These are phyloP conservation scores for Pseudogymnoascus destructans DNA, from an alignment of 2,329 filamentous ascomycete genomes.

Conservation along the genomic window DNA sequence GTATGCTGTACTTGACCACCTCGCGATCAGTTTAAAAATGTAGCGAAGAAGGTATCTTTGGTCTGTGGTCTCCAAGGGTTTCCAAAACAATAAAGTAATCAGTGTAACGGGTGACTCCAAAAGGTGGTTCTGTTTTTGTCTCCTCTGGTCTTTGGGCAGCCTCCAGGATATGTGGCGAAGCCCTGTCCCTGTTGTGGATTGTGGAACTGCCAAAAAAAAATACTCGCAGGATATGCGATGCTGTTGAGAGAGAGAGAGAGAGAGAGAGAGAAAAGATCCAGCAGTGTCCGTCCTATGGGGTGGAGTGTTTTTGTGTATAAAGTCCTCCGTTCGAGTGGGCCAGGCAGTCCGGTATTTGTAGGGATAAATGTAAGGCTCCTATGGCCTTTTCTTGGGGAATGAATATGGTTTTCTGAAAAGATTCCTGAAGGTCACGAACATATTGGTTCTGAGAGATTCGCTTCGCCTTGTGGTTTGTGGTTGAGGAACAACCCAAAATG, in stretches of 20 bases:
- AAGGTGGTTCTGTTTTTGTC: slow-evolving; percentile 2
- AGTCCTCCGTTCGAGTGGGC: slow-evolving; percentile 2
- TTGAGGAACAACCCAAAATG: slow-evolving; percentile 5
- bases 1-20: slow-evolving; percentile 5
- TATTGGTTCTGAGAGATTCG: slow-evolving; percentile 8
- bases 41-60: neutral
- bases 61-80: neutral
- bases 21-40: neutral
- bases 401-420: slow-evolving; percentile 6
- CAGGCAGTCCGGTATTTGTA: slow-evolving; percentile 4
- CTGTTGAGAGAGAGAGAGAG: slow-evolving; percentile 9
- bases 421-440: slow-evolving; percentile 7
- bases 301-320: neutral
- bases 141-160: slow-evolving; percentile 4
- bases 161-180: slow-evolving; percentile 4
- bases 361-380: slow-evolving; percentile 6
- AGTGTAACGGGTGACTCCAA: slow-evolving; percentile 4
- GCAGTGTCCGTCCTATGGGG: neutral
- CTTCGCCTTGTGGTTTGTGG: slow-evolving; percentile 2
- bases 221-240: slow-evolving; percentile 10
- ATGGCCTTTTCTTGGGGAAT: slow-evolving; percentile 6
- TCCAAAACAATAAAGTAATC: neutral
- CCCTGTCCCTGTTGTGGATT: slow-evolving; percentile 7
- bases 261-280: neutral
- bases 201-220: slow-evolving; percentile 8